Evolutionary conservation across 2,329 filamentous ascomycete species (phyloP), one percentile per base, ranked within the genome.

Genomic region (Raffaelea ambrosiae): DNA sequence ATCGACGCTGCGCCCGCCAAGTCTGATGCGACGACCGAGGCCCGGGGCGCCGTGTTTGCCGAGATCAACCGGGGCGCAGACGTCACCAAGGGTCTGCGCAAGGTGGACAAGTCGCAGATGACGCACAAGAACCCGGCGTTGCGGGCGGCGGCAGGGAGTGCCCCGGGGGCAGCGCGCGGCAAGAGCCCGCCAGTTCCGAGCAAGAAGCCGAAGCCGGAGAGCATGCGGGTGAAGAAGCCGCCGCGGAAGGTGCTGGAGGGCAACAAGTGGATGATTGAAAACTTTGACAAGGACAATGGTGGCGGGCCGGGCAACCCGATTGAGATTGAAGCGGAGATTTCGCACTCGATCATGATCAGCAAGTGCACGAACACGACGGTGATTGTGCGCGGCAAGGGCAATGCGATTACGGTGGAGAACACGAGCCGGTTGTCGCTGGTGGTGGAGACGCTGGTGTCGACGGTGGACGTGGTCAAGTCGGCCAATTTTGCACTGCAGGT

Each of bases 81-180:
- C n/a, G 87, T 98, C 51, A 98, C 93, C 4, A 82, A 87, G 55
- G 83, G 86, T 29, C 75, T 98, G 33, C 85, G 86, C 56, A 98
- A 96, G 72, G 93, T 98, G 44, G 91, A 96, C 69, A 85, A 84
- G 62, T 93, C 86, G 47, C 77, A 97, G 66, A 96, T 96, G 91
- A 98, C 93, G 51, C 93, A 98, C 70, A 97, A 97, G 73, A 98
- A 98, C 67, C 93, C 93, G 14, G 80, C 83, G 48, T 73, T 98
- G 49, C 83, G 93, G 53, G 78, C 86, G 21, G 86, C 23, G 77
- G 75, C 20, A 74, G 73, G 51, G 73, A 51, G 71, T 72, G 38
- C 29, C 18, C 41, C 10, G 38, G 68, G 13, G 73, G 74, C 7
- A 8, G 61, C 70, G 21, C 77, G 87, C 43, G 81, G 78, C 48